Evolutionary conservation across 1,284 basidiomycete genomes (phyloP).

Genomic region (Ceratobasidium sp.): DNA sequence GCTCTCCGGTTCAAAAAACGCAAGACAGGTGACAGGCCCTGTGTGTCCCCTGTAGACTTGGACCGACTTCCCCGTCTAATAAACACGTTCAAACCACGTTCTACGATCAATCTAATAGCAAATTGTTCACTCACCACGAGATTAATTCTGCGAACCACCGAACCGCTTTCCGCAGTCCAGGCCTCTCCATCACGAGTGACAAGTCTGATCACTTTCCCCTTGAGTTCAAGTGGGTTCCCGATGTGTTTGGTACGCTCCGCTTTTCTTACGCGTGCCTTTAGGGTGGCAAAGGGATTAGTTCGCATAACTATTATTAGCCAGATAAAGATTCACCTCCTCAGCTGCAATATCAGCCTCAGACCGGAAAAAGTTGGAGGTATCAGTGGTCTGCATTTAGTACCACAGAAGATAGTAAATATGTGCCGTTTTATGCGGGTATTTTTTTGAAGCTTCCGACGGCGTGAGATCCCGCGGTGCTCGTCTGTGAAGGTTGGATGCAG

Average conservation of each 20-base stretch:
- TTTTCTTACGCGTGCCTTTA: conserved; percentile 71
- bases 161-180: conserved; percentile 87
- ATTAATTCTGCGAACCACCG: conserved; percentile 71
- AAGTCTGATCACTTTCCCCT: conserved; percentile 75
- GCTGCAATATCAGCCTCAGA: conserved; percentile 75
- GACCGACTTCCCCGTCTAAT: conserved; percentile 75
- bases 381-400: conserved; percentile 53
- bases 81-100: conserved; percentile 24
- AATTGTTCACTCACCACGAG: conserved; percentile 62
- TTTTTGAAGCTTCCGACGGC: too few species aligned
- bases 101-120: conserved; percentile 42
- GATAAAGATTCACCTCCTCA: conserved; percentile 60
- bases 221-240: conserved; percentile 76
- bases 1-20: conserved; percentile 60
- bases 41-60: conserved; percentile 80
- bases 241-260: conserved; percentile 70
- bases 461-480: too few species aligned
- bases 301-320: conserved; percentile 33
- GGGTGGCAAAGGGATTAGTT: conserved; percentile 35
- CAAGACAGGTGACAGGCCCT: conserved; percentile 83
- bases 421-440: too few species aligned
- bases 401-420: background rate
- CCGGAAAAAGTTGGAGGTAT: conserved; percentile 61
- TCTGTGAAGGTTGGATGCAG: too few species aligned
- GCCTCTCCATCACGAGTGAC: conserved; percentile 66